phyloP scores from a whole-genome alignment of 2,329 filamentous ascomycete species.

The Cryphonectria parasitica region DNA sequence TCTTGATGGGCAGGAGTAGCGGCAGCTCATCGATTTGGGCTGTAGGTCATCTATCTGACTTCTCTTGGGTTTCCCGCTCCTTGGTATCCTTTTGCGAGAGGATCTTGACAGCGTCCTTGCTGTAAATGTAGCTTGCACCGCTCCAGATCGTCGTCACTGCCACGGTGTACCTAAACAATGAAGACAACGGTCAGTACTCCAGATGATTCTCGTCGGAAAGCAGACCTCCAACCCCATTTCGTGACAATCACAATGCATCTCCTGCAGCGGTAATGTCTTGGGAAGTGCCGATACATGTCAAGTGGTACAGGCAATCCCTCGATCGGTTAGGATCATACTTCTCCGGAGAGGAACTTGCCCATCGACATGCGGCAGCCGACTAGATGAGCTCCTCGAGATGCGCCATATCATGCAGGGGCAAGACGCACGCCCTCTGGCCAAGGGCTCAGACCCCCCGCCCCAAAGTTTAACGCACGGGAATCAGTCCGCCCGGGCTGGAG shows the following conservation, averaged over 20 bases:
- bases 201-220: no score
- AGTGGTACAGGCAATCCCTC: background rate
- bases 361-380: background rate
- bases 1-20: background rate
- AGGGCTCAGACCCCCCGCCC: background rate
- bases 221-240: background rate
- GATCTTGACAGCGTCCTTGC: slow-evolving; percentile 90
- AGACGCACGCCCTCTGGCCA: background rate
- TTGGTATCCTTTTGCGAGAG: slow-evolving; percentile 47
- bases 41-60: background rate
- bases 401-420: background rate
- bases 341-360: background rate
- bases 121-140: slow-evolving; percentile 87
- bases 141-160: slow-evolving; percentile 92
- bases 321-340: background rate
- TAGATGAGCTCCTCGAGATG: background rate
- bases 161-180: slow-evolving; percentile 70
- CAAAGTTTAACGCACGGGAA: background rate
- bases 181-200: slow-evolving; percentile 5
- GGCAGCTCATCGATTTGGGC: no score
- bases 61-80: slow-evolving; percentile 30
- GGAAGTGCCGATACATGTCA: background rate
- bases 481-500: background rate
- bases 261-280: background rate
- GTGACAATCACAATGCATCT: background rate